Percentiles rank a stretch among this genome's conserved stretches.
These are phyloP conservation scores for Dactylellina sp. DNA, from an alignment of 2,329 filamentous ascomycete species.

Conservation along the genomic window DNA sequence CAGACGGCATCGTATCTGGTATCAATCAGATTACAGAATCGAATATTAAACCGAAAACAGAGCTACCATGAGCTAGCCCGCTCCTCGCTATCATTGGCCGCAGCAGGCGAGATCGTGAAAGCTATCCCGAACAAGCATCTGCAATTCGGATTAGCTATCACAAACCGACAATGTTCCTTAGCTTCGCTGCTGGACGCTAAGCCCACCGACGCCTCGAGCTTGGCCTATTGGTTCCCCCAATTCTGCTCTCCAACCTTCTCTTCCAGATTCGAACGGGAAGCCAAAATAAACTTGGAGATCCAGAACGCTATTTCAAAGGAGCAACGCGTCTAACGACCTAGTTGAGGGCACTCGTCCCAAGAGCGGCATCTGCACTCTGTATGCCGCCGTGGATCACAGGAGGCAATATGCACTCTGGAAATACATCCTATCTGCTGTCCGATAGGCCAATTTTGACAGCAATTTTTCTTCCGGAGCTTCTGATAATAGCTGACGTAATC, in stretches of 20 bases:
- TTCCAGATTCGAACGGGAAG: constrained; percentile 36
- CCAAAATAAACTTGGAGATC: background rate
- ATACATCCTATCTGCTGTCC: constrained; percentile 19
- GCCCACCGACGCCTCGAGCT: constrained; percentile 19
- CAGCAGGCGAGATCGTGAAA: constrained; percentile 33
- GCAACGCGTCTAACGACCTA: constrained; percentile 41
- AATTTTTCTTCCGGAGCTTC: background rate
- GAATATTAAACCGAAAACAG: background rate
- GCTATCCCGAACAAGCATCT: constrained; percentile 53
- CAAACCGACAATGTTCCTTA: constrained; percentile 53
- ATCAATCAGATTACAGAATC: no score
- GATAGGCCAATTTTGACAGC: no score
- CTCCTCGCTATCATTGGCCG: constrained; percentile 30
- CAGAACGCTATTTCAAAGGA: constrained; percentile 7
- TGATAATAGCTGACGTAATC: background rate
- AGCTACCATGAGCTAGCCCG: background rate
- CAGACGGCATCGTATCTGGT: no score
- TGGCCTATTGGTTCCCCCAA: constrained; percentile 10
- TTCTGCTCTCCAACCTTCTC: background rate
- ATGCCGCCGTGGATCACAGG: constrained; percentile 45
- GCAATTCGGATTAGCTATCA: constrained; percentile 44
- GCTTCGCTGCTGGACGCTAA: constrained; percentile 30
- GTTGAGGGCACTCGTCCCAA: constrained; percentile 3
- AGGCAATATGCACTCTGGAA: constrained; percentile 23
- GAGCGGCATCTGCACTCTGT: constrained; percentile 27